Conservation (phyloP, 805 yeast species). For the Ogataea corticis region DNA sequence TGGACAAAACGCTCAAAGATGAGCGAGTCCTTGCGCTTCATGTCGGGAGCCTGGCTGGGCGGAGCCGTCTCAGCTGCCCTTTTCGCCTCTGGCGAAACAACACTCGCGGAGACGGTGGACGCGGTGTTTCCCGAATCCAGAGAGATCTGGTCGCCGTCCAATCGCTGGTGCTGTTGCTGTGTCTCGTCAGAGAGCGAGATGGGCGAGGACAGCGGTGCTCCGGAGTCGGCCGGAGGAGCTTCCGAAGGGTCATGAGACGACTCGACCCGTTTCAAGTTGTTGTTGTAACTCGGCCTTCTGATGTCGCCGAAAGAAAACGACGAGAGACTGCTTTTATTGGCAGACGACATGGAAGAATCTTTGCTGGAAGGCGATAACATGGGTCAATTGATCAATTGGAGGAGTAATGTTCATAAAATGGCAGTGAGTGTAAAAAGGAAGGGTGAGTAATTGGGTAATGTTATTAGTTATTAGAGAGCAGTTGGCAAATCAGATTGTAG, state of each 20-base stretch:
- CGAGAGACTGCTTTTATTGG: conserved; percentile 15
- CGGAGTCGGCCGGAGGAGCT: not conserved
- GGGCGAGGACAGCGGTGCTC: conserved; percentile 18
- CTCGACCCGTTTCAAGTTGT: conserved; percentile 13
- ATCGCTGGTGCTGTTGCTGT: conserved; percentile 8
- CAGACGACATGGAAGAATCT: conserved; percentile 15
- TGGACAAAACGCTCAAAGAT: conserved; percentile 71
- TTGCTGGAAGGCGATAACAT: conserved; percentile 30
- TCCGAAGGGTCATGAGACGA: conserved; percentile 22
- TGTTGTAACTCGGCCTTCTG: not conserved
- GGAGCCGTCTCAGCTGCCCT: not conserved
- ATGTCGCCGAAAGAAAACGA: conserved; percentile 15
- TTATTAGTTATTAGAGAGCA: too few relatives aligned
- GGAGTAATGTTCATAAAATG: not conserved
- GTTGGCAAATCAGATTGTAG: too few relatives aligned
- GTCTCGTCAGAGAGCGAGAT: conserved; percentile 22
- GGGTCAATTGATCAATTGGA: not conserved
- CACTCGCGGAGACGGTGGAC: conserved; percentile 11
- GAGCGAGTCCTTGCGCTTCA: conserved; percentile 39
- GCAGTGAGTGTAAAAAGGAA: not conserved
- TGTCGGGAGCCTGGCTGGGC: not conserved
- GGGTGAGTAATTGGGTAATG: too few relatives aligned
- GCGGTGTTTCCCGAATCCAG: conserved; percentile 15
- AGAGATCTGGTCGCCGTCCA: conserved; percentile 25
- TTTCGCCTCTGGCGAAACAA: conserved; percentile 5